These are phyloP conservation scores for Hanseniaspora pseudoguilliermondii DNA, from an alignment of 805 yeast species.

Conservation along the genomic window DNA sequence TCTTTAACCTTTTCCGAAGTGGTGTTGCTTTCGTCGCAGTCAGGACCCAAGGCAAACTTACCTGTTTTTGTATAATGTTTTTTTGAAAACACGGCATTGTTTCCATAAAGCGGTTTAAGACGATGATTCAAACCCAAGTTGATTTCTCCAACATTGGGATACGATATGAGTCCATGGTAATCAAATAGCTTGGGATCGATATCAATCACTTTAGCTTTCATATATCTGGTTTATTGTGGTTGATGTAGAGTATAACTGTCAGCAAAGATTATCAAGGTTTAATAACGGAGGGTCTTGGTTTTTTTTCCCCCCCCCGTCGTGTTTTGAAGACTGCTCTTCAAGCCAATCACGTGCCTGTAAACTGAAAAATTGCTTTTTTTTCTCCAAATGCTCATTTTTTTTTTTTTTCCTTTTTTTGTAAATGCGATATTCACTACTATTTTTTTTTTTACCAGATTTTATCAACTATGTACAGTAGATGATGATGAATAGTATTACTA, in stretches of 20 bases:
- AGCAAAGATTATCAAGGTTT: too few species aligned
- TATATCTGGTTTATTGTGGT: background rate
- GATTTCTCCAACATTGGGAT: constrained; percentile 52
- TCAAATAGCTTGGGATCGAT: constrained; percentile 28
- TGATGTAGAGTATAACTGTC: too few species aligned
- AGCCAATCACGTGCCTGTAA: background rate
- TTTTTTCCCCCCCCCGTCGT: too few species aligned
- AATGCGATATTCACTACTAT: too few species aligned
- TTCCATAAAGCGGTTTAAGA: constrained; percentile 80
- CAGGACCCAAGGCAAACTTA: constrained; percentile 23
- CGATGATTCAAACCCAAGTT: constrained; percentile 48
- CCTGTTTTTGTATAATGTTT: constrained; percentile 37
- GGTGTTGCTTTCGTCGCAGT: constrained; percentile 14
- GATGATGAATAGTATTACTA: too few species aligned
- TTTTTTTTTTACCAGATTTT: background rate
- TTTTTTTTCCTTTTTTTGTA: background rate
- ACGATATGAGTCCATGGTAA: constrained; percentile 43
- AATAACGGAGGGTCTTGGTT: too few species aligned
- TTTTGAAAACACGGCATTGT: constrained; percentile 55
- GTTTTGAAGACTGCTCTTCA: background rate
- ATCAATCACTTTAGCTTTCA: constrained; percentile 15
- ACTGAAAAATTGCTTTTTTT: constrained; percentile 2
- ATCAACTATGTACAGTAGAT: too few species aligned
- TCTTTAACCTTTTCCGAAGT: background rate
- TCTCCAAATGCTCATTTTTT: background rate